A percentile compares a stretch with the other conserved stretches of the same genome.
These are phyloP conservation scores for Coriaria nepalensis DNA, from an alignment of 306 rosid genomes.

Conservation along the genomic window DNA sequence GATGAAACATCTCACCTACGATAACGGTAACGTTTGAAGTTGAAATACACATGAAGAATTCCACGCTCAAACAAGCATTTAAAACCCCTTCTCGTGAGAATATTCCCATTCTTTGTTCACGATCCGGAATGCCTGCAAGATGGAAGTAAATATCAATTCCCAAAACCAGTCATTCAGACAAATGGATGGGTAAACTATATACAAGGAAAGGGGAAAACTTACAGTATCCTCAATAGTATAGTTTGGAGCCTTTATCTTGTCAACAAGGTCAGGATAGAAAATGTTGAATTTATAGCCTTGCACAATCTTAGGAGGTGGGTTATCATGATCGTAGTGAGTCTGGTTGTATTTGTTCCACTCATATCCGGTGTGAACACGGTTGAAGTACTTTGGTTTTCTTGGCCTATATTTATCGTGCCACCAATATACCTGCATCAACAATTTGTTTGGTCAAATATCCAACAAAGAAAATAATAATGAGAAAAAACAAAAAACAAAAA, in stretches of 20 bases:
- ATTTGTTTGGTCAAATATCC: conserved; percentile 4
- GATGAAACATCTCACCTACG: conserved; percentile 38
- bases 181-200: conserved; percentile 3
- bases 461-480: background rate
- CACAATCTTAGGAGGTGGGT: conserved; percentile 94
- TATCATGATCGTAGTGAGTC: conserved; percentile 97
- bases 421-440: conserved; percentile 77
- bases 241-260: conserved; percentile 76
- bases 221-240: conserved; percentile 78
- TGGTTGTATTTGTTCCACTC: conserved; percentile 98
- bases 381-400: conserved; percentile 93
- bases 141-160: no score
- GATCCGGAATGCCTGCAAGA: conserved; percentile 62
- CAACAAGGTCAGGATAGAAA: conserved; percentile 92
- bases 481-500: conserved; percentile 5
- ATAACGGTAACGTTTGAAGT: conserved; percentile 79
- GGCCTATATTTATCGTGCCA: conserved; percentile 98
- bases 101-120: conserved; percentile 96
- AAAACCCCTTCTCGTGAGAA: conserved; percentile 81
- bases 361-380: conserved; percentile 92
- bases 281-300: conserved; percentile 92
- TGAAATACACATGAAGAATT: conserved; percentile 76
- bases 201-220: conserved; percentile 21
- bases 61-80: conserved; percentile 89
- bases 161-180: background rate